Evolutionary conservation across 1,284 basidiomycete genomes (phyloP).

Genomic region (Meira nashicola): DNA sequence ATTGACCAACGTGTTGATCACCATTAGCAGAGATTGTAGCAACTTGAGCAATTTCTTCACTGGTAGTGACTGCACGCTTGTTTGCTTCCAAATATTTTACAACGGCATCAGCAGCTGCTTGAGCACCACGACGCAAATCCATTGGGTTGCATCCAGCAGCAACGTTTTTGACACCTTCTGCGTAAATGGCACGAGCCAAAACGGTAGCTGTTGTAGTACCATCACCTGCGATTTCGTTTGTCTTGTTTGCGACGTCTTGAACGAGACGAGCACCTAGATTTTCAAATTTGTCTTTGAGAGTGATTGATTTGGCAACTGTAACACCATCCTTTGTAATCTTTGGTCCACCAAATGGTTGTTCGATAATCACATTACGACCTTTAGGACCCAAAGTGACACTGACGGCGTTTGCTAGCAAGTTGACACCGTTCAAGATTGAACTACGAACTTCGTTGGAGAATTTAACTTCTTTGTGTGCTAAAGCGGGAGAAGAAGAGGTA

Average conservation of each 20-base stretch:
- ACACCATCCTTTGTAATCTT: slow-evolving; percentile 99
- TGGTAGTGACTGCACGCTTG: slow-evolving; percentile 91
- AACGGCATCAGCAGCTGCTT: slow-evolving; percentile 92
- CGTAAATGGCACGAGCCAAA: slow-evolving; percentile 91
- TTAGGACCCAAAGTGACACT: slow-evolving; percentile 96
- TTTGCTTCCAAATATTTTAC: slow-evolving; percentile 84
- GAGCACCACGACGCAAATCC: slow-evolving; percentile 93
- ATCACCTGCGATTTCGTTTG: slow-evolving; percentile 95
- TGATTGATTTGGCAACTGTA: slow-evolving; percentile 90
- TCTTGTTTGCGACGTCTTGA: slow-evolving; percentile 92
- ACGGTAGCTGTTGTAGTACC: slow-evolving; percentile 98
- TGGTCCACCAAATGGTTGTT: slow-evolving; percentile 92
- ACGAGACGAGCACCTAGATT: slow-evolving; percentile 96
- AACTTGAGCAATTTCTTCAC: slow-evolving; percentile 93
- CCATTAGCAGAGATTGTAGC: slow-evolving; percentile 98
- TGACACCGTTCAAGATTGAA: slow-evolving; percentile 89
- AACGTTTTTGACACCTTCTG: slow-evolving; percentile 98
- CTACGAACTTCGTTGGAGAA: slow-evolving; percentile 94
- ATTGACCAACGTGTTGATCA: slow-evolving; percentile 83
- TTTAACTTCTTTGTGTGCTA: slow-evolving; percentile 79
- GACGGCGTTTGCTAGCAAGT: slow-evolving; percentile 69
- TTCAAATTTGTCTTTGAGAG: slow-evolving; percentile 96
- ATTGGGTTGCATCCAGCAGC: slow-evolving; percentile 98
- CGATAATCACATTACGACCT: slow-evolving; percentile 98
- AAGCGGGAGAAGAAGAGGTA: slow-evolving; percentile 33